phyloP scores from a whole-genome alignment of 2,329 filamentous ascomycete genomes.

The Plenodomus lindquistii region DNA sequence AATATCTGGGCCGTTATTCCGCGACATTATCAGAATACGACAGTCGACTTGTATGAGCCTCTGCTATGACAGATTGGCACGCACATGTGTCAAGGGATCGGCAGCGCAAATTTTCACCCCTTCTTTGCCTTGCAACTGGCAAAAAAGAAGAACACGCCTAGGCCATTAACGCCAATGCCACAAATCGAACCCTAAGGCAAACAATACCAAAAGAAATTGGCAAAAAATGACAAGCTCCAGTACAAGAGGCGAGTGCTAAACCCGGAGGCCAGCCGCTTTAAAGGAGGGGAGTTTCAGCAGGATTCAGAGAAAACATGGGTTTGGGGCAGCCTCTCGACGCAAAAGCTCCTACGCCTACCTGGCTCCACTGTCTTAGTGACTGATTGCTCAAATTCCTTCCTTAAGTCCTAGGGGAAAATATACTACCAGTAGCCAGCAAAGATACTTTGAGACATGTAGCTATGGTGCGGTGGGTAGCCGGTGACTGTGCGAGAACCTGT shows the following conservation, averaged over 20 bases:
- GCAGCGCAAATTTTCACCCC: not conserved
- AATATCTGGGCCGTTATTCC: no score
- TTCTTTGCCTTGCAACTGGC: not conserved
- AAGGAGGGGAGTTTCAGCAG: not conserved
- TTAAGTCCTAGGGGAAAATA: not conserved
- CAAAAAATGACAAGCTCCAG: conserved; percentile 1
- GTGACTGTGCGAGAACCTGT: not conserved
- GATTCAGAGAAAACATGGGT: not conserved
- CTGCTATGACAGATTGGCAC: no score
- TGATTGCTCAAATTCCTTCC: not conserved
- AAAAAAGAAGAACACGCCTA: not conserved
- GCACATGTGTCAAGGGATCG: no score
- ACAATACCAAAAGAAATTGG: not conserved
- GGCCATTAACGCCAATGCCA: not conserved
- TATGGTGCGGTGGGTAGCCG: not conserved
- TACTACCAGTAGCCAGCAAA: not conserved
- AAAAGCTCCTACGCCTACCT: not conserved
- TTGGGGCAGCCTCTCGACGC: not conserved
- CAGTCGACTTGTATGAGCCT: no score
- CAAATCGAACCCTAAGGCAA: not conserved
- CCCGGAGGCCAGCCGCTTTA: conserved; percentile 2
- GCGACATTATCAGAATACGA: no score
- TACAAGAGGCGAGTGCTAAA: conserved; percentile 4
- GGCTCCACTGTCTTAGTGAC: not conserved
- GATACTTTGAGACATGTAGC: not conserved